Evolutionary conservation across 2,329 filamentous ascomycete species (phyloP), one percentile per base, ranked within the genome.

Genomic region (Colletotrichum abscissum): DNA sequence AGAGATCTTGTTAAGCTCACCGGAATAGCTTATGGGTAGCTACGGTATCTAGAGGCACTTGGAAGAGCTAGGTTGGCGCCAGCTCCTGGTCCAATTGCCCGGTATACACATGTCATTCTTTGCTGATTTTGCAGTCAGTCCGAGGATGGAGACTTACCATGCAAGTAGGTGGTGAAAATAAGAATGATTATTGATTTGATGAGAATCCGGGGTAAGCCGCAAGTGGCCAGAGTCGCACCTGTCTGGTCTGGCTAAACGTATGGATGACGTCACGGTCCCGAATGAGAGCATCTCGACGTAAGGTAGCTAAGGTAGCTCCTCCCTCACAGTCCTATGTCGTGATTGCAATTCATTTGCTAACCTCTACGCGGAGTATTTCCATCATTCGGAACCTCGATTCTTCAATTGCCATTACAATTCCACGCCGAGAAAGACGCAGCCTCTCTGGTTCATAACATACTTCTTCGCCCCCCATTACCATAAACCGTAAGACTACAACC

Each of bases 191-290:
- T 58, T 63, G 38, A 59, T 46, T 46, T 63, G 38, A 59, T 46
- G 59, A 49, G 54, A 16, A 69, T 49, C 66, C 33, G 42, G 56
- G 54, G 59, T 63, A 59, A 52, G 33, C 19, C 49, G 62, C 62
- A 30, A 52, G n/a, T 35, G 33, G 58, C 65, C 65, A 60, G 26
- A 26, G 66, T 52, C 24, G 58, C 46, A 16, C 11, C n/a, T 64
- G 58, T 69, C 38, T 2, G 9, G 58, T 59, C 30, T 52, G n/a
- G 33, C 19, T 42, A 67, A 14, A 70, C 70, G 67, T 73, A 70
- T 26, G 26, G 46, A 70, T 73, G 70, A 73, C 70, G 70, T 73
- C 70, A 73, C 46, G 30, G 8, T 16, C 12, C 28, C 16, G 38
- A 26, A 30, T 5, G 54, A 58, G 38, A 49, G 64, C 26, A 63